Evolutionary conservation across 148 eudicot genomes (phyloP), one percentile per base, ranked within the genome.

Genomic region (Drosera capensis): DNA sequence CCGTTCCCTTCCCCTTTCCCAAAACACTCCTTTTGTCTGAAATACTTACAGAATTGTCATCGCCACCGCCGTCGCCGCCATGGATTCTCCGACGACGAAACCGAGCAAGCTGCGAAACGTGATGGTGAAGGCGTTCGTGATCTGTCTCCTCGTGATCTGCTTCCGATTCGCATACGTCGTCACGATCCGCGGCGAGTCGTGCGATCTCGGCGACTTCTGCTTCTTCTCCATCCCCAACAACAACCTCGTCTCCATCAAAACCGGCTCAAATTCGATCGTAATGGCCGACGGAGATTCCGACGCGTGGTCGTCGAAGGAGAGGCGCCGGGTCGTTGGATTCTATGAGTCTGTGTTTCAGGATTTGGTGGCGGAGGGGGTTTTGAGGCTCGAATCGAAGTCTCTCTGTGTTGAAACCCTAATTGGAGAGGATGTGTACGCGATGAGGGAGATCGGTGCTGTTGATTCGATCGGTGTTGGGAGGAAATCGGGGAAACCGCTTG

Each of bases 81-180:
- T 76, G 70, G 84, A 73, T 23, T 49, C 45, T n/a, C n/a, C n/a
- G n/a, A n/a, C n/a, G 5, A 54, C 59, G 4, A 82, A 71, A 51
- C 79, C 87, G 23, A 54, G 64, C 38, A 17, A 68, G 1, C 23
- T 75, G n/a, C 52, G 75, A 11, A 81, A 78, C 48, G 19, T 67
- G 13, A 21, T 82, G 36, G 68, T 69, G 15, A 80, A 87, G 17
- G 21, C 67, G 8, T 51, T 75, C 13, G 18, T 75, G 0, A 64
- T 86, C 49, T 73, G 73, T 25, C 74, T 86, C 13, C 34, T 86
- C 14, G 30, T 71, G 7, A n/a, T 86, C 19, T 65, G 68, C 45
- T 19, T 73, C 23, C 72, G 93, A n/a, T 86, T 82, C 31, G 93
- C 87, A 17, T 86, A 86, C 54, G 58, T 86, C 15, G 63, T 86